These are phyloP conservation scores for Cytospora leucostoma DNA, from an alignment of 2,329 filamentous ascomycete species.

Conservation along the genomic window DNA sequence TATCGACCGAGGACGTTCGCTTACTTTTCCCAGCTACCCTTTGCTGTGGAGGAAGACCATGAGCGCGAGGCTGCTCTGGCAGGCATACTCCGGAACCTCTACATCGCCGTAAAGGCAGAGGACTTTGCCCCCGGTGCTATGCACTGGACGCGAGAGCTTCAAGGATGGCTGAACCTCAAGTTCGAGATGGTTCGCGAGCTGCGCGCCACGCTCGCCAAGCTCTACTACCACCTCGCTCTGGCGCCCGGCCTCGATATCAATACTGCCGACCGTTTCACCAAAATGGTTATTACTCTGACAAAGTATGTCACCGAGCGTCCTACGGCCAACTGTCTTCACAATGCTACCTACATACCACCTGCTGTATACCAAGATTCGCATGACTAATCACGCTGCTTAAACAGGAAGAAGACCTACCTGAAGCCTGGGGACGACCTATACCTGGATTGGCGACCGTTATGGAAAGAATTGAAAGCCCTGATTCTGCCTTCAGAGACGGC, in stretches of 20 bases:
- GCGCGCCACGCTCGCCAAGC: conserved; percentile 78
- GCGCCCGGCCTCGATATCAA: conserved; percentile 83
- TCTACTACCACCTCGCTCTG: conserved; percentile 92
- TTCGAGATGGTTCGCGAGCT: conserved; percentile 90
- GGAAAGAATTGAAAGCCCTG: conserved; percentile 87
- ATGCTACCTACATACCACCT: background rate
- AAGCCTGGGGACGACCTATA: conserved; percentile 86
- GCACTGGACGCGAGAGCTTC: conserved; percentile 95
- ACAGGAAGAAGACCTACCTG: conserved; percentile 90
- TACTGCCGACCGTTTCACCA: conserved; percentile 86
- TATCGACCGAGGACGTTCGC: conserved; percentile 89
- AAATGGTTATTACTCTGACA: conserved; percentile 95
- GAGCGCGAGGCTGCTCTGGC: conserved; percentile 77
- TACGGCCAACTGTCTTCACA: background rate
- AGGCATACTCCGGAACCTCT: conserved; percentile 90
- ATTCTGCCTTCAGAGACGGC: conserved; percentile 85
- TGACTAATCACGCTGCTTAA: conserved; percentile 34
- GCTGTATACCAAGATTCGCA: background rate
- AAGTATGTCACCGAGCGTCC: conserved; percentile 61
- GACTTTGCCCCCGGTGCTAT: conserved; percentile 92
- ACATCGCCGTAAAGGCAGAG: conserved; percentile 85
- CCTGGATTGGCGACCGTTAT: conserved; percentile 91
- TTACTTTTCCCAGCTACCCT: conserved; percentile 89
- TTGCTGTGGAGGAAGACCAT: conserved; percentile 77
- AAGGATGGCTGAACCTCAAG: conserved; percentile 94